These are phyloP conservation scores for Penicillium odoratum DNA, from an alignment of 495 filamentous ascomycete species.

Conservation along the genomic window DNA sequence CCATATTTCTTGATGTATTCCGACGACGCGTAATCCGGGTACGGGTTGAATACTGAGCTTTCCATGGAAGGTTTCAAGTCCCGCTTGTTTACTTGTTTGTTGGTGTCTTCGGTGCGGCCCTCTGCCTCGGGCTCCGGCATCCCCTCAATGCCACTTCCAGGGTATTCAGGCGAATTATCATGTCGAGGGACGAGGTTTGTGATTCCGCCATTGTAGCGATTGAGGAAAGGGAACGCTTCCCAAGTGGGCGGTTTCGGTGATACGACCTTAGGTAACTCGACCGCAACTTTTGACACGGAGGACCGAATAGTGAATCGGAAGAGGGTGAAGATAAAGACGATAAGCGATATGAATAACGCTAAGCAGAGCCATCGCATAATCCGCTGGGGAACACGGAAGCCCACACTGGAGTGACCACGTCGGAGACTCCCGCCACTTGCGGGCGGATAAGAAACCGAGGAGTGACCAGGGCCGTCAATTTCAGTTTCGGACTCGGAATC, in stretches of 20 bases:
- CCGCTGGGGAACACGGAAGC: slow-evolving; percentile 57
- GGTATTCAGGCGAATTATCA: slow-evolving; percentile 75
- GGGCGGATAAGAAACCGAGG: slow-evolving; percentile 51
- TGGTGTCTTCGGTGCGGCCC: slow-evolving; percentile 25
- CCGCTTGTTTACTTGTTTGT: slow-evolving; percentile 16
- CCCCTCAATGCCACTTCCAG: slow-evolving; percentile 44
- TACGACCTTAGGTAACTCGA: slow-evolving; percentile 51
- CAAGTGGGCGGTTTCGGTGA: slow-evolving; percentile 65
- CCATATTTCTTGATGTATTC: slow-evolving; percentile 61
- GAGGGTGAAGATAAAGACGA: slow-evolving; percentile 71
- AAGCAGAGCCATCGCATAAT: slow-evolving; percentile 72
- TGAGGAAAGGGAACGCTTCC: slow-evolving; percentile 80
- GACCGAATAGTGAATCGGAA: slow-evolving; percentile 65
- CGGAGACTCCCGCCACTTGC: slow-evolving; percentile 51
- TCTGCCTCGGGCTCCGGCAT: slow-evolving; percentile 21
- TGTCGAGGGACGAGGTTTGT: slow-evolving; percentile 59
- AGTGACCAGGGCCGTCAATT: slow-evolving; percentile 22
- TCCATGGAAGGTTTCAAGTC: slow-evolving; percentile 33
- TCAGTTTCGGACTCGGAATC: slow-evolving; percentile 30
- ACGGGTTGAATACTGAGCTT: slow-evolving; percentile 66
- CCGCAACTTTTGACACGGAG: slow-evolving; percentile 60
- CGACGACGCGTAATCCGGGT: slow-evolving; percentile 62
- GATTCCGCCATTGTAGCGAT: slow-evolving; percentile 82
- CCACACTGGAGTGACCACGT: slow-evolving; percentile 37
- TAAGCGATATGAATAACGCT: slow-evolving; percentile 62